Conservation (phyloP, 352 stramenopile genomes). For the Saprolegnia diclina region DNA sequence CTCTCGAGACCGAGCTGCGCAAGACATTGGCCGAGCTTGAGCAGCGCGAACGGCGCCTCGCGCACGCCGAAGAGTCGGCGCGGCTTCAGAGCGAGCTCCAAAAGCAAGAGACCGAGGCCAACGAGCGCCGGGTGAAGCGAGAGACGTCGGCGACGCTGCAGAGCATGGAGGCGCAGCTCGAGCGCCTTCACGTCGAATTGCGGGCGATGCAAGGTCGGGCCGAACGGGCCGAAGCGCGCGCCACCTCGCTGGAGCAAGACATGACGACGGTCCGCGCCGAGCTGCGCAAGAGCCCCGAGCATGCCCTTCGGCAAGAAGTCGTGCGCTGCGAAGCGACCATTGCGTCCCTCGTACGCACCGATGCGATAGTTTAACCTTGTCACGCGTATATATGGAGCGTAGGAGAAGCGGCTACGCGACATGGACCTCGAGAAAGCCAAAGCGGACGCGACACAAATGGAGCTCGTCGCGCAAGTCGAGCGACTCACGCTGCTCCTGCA, state of each 20-base stretch:
- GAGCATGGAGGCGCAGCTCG: not conserved
- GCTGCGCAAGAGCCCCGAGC: slow-evolving; percentile 66
- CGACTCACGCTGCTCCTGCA: slow-evolving; percentile 46
- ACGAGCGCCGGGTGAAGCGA: not conserved
- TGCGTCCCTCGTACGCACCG: slow-evolving; percentile 32
- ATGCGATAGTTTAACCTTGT: not conserved
- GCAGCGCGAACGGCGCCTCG: slow-evolving; percentile 49
- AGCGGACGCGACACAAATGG: slow-evolving; percentile 35
- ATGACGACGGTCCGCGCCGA: slow-evolving; percentile 66
- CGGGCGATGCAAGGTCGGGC: slow-evolving; percentile 33
- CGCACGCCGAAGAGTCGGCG: slow-evolving; percentile 39
- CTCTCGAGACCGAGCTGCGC: slow-evolving; percentile 53
- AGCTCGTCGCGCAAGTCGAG: slow-evolving; percentile 54
- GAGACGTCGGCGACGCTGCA: slow-evolving; percentile 9
- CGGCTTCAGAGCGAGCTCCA: slow-evolving; percentile 43
- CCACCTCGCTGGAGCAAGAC: slow-evolving; percentile 55
- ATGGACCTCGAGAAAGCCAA: slow-evolving; percentile 38
- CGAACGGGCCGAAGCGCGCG: slow-evolving; percentile 39
- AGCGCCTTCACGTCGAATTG: slow-evolving; percentile 35
- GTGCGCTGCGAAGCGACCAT: slow-evolving; percentile 47
- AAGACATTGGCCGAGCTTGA: slow-evolving; percentile 54
- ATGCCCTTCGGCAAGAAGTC: slow-evolving; percentile 66
- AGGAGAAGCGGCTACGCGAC: slow-evolving; percentile 50
- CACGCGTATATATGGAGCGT: not conserved
- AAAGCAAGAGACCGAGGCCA: slow-evolving; percentile 32